Conservation (phyloP, 2,329 filamentous ascomycete species). For the Gnomoniopsis smithogilvyi region DNA sequence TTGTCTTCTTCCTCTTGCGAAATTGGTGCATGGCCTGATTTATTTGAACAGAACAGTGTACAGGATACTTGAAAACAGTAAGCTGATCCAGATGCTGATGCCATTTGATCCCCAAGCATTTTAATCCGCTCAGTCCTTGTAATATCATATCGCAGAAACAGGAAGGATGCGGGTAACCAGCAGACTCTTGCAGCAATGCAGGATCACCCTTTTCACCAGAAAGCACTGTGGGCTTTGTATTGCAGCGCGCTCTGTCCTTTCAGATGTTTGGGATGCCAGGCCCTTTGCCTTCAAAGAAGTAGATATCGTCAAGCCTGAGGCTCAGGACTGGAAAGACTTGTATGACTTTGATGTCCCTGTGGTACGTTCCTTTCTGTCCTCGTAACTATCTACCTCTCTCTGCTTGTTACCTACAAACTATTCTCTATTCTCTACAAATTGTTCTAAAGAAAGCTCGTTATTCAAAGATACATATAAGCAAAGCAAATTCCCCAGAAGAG, state of each 20-base stretch:
- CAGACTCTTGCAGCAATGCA: constrained; percentile 50
- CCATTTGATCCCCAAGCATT: neutral
- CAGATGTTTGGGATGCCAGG: constrained; percentile 62
- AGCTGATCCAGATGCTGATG: neutral
- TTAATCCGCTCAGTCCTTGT: neutral
- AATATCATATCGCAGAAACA: neutral
- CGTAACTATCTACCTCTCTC: neutral
- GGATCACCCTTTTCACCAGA: constrained; percentile 74
- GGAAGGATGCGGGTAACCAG: constrained; percentile 48
- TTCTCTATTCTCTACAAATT: neutral
- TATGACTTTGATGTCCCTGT: constrained; percentile 84
- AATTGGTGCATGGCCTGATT: neutral
- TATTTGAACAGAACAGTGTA: neutral
- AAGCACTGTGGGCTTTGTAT: constrained; percentile 69
- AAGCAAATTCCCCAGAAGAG: constrained; percentile 46
- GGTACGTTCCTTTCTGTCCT: constrained; percentile 42
- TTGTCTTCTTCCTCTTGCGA: neutral
- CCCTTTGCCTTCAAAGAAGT: constrained; percentile 69
- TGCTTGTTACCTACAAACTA: neutral
- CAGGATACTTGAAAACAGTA: neutral
- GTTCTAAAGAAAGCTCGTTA: neutral
- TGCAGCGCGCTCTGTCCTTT: constrained; percentile 65
- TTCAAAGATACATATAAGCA: constrained; percentile 60
- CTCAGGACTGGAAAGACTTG: constrained; percentile 64
- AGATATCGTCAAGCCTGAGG: constrained; percentile 62